Base-by-base conservation (phyloP, 2,329 filamentous ascomycete species). In the Alternaria sp. region DNA sequence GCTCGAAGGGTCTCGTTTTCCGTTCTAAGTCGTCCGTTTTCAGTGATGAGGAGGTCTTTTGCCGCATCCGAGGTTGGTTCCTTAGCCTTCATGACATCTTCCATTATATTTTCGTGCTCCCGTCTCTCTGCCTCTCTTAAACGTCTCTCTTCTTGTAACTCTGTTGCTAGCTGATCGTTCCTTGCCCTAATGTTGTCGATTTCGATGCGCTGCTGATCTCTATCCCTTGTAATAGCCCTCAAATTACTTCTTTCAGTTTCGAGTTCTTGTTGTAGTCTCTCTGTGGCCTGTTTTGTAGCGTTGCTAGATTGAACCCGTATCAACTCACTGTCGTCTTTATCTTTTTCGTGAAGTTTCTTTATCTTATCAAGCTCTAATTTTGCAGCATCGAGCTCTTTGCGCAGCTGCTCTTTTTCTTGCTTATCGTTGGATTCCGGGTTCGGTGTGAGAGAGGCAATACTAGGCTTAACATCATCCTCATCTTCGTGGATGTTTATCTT, bases 1-100 rank as follows among this genome's bases (percentile, higher is more conserved):
- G 52, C 44, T 28, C 54, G 54, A 8, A 60, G 26, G 20, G 9
- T 39, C 12, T 53, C 42, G 18, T 55, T 54, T 7, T 61, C 57
- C 22, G 32, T 43, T 18, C 24, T 20, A 14, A 63, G 61, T 6
- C 34, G 49, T 11, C 20, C 0, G 11, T 61, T 61, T 18, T 61
- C 59, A 6, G 28, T 1, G 5, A 43, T 9, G 1, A 54, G 49
- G 16, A 24, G 30, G 4, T 20, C 28, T 8, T 16, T 52, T 14
- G 41, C 32, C 7, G 34, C 26, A 11, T 12, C 12, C 6, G 12
- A 53, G 1, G 36, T 54, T 38, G 26, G 48, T 34, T 47, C 22
- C 28, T 54, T 14, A 28, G 18, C 22, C 24, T 51, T 55, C 18
- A 38, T 46, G 43, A 53, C 26, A 14, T 62, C 38, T 18, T 47